Evolutionary conservation across 768 basidiomycete genomes (phyloP).

Genomic region (Boletellus emodensis): DNA sequence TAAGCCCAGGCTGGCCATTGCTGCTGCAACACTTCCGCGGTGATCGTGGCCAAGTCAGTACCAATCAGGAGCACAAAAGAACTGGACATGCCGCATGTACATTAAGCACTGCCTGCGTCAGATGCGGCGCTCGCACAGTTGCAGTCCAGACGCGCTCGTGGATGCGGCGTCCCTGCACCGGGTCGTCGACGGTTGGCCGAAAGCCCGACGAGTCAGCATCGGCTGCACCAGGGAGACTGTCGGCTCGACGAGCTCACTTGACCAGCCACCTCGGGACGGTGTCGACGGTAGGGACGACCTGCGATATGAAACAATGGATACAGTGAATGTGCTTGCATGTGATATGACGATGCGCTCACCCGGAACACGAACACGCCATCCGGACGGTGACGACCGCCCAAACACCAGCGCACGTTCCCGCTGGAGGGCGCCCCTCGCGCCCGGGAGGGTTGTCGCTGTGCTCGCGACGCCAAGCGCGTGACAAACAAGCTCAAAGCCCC

Average conservation of each 20-base stretch:
- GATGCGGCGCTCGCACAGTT: conserved; percentile 3
- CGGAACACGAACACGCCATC: conserved; percentile 4
- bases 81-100: conserved; percentile 1
- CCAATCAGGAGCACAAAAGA: background rate
- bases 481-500: conserved; percentile 21
- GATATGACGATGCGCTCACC: conserved; percentile 1
- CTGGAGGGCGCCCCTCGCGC: too few species aligned
- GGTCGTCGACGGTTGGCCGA: conserved; percentile 4
- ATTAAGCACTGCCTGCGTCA: conserved; percentile 14
- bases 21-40: conserved; percentile 12
- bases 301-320: conserved; percentile 13
- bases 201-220: conserved; percentile 4
- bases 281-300: background rate
- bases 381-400: background rate
- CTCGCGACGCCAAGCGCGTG: too few species aligned
- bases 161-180: background rate
- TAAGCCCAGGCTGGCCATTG: conserved; percentile 8
- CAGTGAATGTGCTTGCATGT: background rate
- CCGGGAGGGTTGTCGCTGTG: too few species aligned
- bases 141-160: conserved; percentile 5
- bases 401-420: background rate
- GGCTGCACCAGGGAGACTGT: background rate
- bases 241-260: conserved; percentile 1
- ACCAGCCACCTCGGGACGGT: too few species aligned
- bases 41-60: conserved; percentile 22